Evolutionary conservation across 257 asterid species (phyloP).

Genomic region (Solanum acaule): DNA sequence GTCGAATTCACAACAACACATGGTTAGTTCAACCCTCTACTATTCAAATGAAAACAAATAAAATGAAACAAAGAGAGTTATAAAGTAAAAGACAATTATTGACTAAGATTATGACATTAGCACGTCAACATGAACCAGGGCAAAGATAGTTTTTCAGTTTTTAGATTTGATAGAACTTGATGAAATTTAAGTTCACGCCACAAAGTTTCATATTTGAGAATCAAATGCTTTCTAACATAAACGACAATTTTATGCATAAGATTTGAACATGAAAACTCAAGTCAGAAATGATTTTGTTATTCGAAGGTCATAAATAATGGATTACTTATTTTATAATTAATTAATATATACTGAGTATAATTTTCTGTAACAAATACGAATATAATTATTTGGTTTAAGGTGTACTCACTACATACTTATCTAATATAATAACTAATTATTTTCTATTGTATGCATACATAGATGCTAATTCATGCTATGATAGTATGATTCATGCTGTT

Average conservation of each 20-base stretch:
- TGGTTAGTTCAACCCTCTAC: background rate
- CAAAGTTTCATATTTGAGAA: too few species aligned
- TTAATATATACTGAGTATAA: background rate
- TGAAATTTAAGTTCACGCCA: too few species aligned
- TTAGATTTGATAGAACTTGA: background rate
- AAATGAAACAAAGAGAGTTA: too few species aligned
- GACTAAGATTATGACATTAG: background rate
- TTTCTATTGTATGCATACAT: background rate
- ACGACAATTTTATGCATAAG: background rate
- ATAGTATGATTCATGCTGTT: background rate
- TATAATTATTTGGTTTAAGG: background rate
- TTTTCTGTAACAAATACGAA: background rate
- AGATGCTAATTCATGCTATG: too few species aligned
- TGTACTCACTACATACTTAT: background rate
- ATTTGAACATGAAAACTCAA: background rate
- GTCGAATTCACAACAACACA: rapidly evolving
- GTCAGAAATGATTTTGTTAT: too few species aligned
- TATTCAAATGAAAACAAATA: too few species aligned
- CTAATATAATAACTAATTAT: background rate
- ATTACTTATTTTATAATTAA: too few species aligned
- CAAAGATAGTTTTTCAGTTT: too few species aligned
- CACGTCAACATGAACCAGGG: background rate
- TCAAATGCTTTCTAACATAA: too few species aligned
- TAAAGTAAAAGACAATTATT: too few species aligned
- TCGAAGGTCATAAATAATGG: too few species aligned